Percentiles rank a stretch among this genome's conserved stretches.
phyloP scores from a whole-genome alignment of 139 green algal species.

The Chlorella sp. region DNA sequence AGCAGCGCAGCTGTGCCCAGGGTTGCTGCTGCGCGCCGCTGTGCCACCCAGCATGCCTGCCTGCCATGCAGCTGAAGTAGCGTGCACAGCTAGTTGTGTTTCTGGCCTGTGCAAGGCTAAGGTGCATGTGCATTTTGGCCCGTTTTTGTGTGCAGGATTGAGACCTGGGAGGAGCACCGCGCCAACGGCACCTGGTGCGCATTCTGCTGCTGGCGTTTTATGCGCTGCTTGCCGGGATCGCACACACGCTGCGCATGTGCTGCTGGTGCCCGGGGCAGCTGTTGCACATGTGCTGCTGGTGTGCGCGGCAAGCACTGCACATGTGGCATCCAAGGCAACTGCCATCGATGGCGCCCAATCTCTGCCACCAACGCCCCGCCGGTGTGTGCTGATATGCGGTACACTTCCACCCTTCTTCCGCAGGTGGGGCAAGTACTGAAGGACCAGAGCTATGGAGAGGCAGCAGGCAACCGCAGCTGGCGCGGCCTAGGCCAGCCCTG shows the following conservation, averaged over 20 bases:
- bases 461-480: background rate
- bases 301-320: too few relatives aligned
- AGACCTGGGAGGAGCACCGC: slow-evolving; percentile 6
- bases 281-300: background rate
- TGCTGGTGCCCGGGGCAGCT: background rate
- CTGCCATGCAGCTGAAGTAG: background rate
- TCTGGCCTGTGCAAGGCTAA: background rate
- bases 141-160: background rate
- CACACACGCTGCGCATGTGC: too few relatives aligned
- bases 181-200: slow-evolving; percentile 2
- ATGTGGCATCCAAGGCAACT: too few relatives aligned
- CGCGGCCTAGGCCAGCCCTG: background rate
- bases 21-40: too few relatives aligned
- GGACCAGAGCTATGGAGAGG: background rate
- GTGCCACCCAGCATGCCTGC: background rate
- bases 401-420: background rate
- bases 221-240: too few relatives aligned
- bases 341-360: too few relatives aligned
- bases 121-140: too few relatives aligned
- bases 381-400: too few relatives aligned
- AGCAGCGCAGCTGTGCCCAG: background rate
- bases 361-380: too few relatives aligned
- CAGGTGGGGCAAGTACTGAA: slow-evolving; percentile 27
- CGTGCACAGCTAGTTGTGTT: background rate
- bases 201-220: background rate